Base-by-base conservation (phyloP, 176 grass and related monocot genomes). In the Lolium rigidum region DNA sequence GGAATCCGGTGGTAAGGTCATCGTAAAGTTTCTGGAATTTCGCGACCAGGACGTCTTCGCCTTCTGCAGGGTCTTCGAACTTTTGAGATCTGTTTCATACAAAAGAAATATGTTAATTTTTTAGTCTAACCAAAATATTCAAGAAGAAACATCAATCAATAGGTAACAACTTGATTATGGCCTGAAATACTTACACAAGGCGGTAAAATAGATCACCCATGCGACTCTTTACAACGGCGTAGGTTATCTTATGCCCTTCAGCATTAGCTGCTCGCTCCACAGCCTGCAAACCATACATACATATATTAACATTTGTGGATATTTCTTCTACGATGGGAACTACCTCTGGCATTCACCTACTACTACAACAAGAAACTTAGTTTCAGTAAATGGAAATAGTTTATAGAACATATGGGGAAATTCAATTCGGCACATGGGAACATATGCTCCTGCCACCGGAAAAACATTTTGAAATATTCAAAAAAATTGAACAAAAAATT, bases 161-260 rank as follows among this genome's bases (percentile, higher is more conserved):
- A 56, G 17, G 69, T 70, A 37, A 21, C 11, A 5, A 55, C 87
- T 73, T 78, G 3, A 63, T 7, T 60, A 70, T 7, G 44, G 14
- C 58, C 16, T 55, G 41, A 63, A 77, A 24, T 66, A 90, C 95
- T 93, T 93, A 98, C 95, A 98, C 95, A 82, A 98, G 85, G 37
- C 91, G 95, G 76, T 95, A 93, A 84, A 98, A 98, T 83, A 98
- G 85, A 62, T 95, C 95, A 37, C 93, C 89, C 74, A 98, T 79
- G 17, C 93, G 93, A 51, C 95, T 93, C 89, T 98, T 98, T 74
- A 98, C 81, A 31, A 95, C 91, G 35, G 67, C 83, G 77, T 98
- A 98, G 12, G 95, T 98, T 83, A 98, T 98, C 87, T 98, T 95
- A 22, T 95, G 95, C 6, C 95, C 93, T 38, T 98, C 93, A 47